A percentile compares a stretch with the other conserved stretches of the same genome.
These are phyloP conservation scores for Alternaria brassicae DNA, from an alignment of 2,329 filamentous ascomycete species.

Conservation along the genomic window DNA sequence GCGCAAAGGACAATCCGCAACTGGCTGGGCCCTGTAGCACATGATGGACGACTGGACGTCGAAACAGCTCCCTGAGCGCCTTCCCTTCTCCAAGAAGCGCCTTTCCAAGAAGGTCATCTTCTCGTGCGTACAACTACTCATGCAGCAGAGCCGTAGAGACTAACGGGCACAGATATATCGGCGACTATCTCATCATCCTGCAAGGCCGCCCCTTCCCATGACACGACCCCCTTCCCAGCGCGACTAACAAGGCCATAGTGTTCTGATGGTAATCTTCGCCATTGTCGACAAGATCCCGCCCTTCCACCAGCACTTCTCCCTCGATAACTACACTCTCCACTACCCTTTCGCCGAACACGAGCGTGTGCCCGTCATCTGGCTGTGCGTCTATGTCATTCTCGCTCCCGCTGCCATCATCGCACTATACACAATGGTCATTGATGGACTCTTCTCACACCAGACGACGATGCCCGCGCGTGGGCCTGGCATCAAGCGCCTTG, in stretches of 20 bases:
- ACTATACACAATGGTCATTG: constrained; percentile 64
- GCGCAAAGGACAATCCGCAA: too few species aligned
- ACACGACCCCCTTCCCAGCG: constrained; percentile 46
- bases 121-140: constrained; percentile 53
- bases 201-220: constrained; percentile 45
- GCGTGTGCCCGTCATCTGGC: constrained; percentile 59
- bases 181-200: constrained; percentile 67
- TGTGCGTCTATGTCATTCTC: constrained; percentile 59
- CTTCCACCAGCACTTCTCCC: constrained; percentile 65
- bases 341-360: constrained; percentile 65
- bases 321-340: constrained; percentile 63
- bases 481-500: constrained; percentile 44
- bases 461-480: constrained; percentile 37
- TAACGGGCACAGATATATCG: constrained; percentile 58
- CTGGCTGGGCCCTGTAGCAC: constrained; percentile 29
- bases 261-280: constrained; percentile 60
- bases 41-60: constrained; percentile 47
- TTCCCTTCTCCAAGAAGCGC: constrained; percentile 62
- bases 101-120: constrained; percentile 60
- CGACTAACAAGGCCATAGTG: constrained; percentile 45
- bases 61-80: constrained; percentile 53
- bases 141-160: constrained; percentile 10
- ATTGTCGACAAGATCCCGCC: constrained; percentile 62
- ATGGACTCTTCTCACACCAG: constrained; percentile 64
- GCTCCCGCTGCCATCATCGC: constrained; percentile 60